A percentile compares a stretch with the other conserved stretches of the same genome.
These are phyloP conservation scores for Macrotyloma uniflorum DNA, from an alignment of 306 rosid genomes.

Conservation along the genomic window DNA sequence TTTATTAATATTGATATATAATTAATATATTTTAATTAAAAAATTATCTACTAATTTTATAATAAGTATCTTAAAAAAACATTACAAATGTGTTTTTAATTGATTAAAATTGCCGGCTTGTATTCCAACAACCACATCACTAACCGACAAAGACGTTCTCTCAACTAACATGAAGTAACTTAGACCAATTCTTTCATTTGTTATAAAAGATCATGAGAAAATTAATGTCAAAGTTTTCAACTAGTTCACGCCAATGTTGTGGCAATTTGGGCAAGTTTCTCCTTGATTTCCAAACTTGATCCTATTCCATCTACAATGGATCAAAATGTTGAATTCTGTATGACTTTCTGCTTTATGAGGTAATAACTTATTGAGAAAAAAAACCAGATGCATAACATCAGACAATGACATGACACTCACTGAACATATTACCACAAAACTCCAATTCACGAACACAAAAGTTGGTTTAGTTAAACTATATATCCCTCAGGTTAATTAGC, in stretches of 20 bases:
- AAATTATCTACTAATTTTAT: neutral
- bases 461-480: neutral
- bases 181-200: neutral
- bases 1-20: no score
- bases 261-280: neutral
- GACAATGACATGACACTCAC: conserved; percentile 26
- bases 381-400: conserved; percentile 20
- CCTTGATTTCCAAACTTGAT: no score
- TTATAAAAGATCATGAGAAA: neutral
- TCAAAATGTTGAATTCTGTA: neutral
- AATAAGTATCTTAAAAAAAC: neutral
- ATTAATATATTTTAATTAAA: neutral
- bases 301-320: no score
- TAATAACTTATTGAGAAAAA: neutral
- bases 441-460: conserved; percentile 4
- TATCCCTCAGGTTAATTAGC: neutral
- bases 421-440: conserved; percentile 16
- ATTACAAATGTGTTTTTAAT: neutral
- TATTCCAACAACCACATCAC: conserved; percentile 55
- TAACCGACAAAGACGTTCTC: conserved; percentile 51
- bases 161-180: conserved; percentile 40
- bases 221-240: conserved; percentile 19
- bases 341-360: neutral
- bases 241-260: conserved; percentile 28
- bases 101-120: conserved; percentile 28